These are phyloP conservation scores for Noccaea caerulescens DNA, from an alignment of 345 rosid genomes.

Conservation along the genomic window DNA sequence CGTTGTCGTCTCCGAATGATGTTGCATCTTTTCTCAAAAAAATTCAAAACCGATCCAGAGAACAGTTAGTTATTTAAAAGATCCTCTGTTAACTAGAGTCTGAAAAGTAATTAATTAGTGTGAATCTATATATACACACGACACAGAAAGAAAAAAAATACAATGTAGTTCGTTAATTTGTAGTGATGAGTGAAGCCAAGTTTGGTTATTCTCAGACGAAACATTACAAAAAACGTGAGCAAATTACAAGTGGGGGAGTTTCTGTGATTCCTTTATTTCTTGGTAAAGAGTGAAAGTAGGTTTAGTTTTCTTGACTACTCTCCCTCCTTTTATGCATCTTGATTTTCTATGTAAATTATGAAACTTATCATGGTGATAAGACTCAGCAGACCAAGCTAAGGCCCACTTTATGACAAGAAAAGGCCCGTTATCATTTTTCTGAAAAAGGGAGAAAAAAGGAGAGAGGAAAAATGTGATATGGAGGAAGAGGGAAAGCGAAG, in stretches of 20 bases:
- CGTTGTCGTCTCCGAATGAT: constrained; percentile 29
- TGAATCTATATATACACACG: neutral
- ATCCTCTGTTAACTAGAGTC: constrained; percentile 11
- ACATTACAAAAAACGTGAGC: constrained; percentile 12
- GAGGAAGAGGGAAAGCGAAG: constrained; percentile 14
- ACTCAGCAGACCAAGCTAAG: neutral
- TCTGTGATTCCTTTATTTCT: constrained; percentile 26
- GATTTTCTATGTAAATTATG: constrained; percentile 29
- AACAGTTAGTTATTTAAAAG: neutral
- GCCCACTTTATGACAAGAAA: constrained; percentile 6
- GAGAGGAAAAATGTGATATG: constrained; percentile 21
- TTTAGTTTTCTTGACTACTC: constrained; percentile 48
- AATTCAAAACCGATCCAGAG: constrained; percentile 5
- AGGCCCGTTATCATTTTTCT: neutral
- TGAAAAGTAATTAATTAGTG: constrained; percentile 1
- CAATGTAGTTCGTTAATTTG: constrained; percentile 19
- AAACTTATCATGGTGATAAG: neutral
- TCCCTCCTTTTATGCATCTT: constrained; percentile 33
- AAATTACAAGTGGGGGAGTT: constrained; percentile 28
- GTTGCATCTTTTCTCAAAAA: constrained; percentile 50
- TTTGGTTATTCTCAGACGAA: constrained; percentile 23
- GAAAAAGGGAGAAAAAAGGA: neutral
- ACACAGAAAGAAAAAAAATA: neutral
- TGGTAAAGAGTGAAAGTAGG: constrained; percentile 60
- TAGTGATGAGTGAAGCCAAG: constrained; percentile 45